Evolutionary conservation across 345 rosid genomes (phyloP).

Genomic region (Kandelia obovata): DNA sequence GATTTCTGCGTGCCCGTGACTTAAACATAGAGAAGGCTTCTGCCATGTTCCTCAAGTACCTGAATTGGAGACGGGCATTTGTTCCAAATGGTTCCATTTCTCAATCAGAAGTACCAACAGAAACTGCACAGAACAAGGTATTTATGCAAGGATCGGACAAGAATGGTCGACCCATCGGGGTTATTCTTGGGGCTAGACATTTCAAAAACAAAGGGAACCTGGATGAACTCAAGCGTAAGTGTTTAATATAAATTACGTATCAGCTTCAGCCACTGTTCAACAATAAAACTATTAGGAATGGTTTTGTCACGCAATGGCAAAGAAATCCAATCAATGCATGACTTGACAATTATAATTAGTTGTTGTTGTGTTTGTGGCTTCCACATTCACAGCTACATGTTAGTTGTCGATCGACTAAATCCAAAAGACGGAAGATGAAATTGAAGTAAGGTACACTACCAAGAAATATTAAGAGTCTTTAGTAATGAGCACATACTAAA

Average conservation of each 20-base stretch:
- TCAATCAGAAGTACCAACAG: conserved; percentile 20
- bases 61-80: conserved; percentile 40
- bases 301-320: too few relatives aligned
- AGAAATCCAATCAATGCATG: too few relatives aligned
- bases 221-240: conserved; percentile 48
- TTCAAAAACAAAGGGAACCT: conserved; percentile 30
- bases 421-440: too few relatives aligned
- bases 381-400: too few relatives aligned
- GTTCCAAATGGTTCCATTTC: conserved; percentile 39
- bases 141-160: conserved; percentile 48
- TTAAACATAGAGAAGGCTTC: conserved; percentile 39
- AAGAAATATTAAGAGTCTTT: too few relatives aligned
- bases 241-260: too few relatives aligned
- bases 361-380: too few relatives aligned
- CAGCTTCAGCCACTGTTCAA: background rate
- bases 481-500: too few relatives aligned
- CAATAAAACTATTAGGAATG: too few relatives aligned
- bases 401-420: too few relatives aligned
- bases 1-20: conserved; percentile 50
- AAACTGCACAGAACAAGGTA: conserved; percentile 43
- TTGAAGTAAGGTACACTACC: too few relatives aligned
- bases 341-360: too few relatives aligned
- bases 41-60: conserved; percentile 37
- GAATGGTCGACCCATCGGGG: conserved; percentile 33
- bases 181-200: conserved; percentile 36